Base-by-base conservation (phyloP, 1,284 basidiomycete species). In the Boletus subluridellus region DNA sequence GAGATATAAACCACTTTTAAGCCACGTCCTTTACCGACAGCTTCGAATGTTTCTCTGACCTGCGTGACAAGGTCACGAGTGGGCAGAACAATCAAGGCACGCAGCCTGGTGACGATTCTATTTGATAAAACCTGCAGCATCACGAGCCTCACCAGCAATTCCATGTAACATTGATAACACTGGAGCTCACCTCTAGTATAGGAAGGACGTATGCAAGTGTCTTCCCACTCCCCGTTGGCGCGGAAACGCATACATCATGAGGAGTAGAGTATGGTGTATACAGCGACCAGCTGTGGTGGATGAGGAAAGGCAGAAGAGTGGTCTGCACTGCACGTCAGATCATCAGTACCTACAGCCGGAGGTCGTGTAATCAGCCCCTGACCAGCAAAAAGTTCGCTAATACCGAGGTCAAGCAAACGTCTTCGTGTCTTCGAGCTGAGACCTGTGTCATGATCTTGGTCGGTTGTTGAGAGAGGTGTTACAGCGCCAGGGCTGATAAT, bases 211-310 rank as follows among this genome's bases (percentile, higher is more conserved):
- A 99, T 14, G 94, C 92, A 24, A 99, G 80, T 0, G 96, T 99
- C 77, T 99, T 99, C 0, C 96, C 96, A 65, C 93, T 95, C 35
- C 96, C 96, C 0, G 96, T 99, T 0, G 97, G 97, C 1, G 97
- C 97, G 6, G 94, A 97, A n/a, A 97, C 92, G 66, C 95, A 96
- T 10, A 95, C 81, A 73, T 99, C 97, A 44, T 82, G 81, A 28
- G 89, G 88, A 30, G 84, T 81, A 54, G 83, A 73, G 65, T 85
- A 88, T 1, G 91, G 88, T 15, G 84, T 80, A 67, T 94, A 94
- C 4, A 97, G 76, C 11, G 60, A 66, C 38, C 59, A 71, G 9
- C 80, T 69, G 26, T 73, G 65, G 15, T 78, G 77, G 21, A 94
- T 80, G 4, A 97, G 77, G 64, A 92, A 85, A 0, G 94, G 93